These are phyloP conservation scores for Pseudogymnoascus sp. DNA, from an alignment of 2,329 filamentous ascomycete species.

Conservation along the genomic window DNA sequence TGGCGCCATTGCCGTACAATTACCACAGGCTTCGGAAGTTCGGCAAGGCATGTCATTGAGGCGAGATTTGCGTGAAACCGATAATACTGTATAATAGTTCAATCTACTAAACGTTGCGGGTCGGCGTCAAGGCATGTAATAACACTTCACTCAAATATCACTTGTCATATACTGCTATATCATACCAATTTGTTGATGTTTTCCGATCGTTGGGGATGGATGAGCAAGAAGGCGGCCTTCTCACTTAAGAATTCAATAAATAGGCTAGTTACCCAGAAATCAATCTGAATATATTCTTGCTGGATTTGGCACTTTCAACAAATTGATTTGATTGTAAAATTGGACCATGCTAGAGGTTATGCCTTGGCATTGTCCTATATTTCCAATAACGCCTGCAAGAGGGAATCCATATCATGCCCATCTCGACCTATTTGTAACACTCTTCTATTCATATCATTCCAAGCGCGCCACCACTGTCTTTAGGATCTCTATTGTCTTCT, in stretches of 20 bases:
- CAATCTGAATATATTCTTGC: not conserved
- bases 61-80: not conserved
- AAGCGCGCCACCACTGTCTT: constrained; percentile 59
- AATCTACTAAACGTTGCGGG: not conserved
- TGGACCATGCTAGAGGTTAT: not conserved
- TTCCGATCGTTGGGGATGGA: not conserved
- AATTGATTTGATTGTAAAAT: not conserved
- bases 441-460: constrained; percentile 18
- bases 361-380: not conserved
- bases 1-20: constrained; percentile 46
- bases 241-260: not conserved
- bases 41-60: constrained; percentile 40
- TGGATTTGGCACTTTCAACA: not conserved
- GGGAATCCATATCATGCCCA: not conserved
- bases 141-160: not conserved
- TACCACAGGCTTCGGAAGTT: constrained; percentile 40
- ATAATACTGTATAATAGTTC: not conserved
- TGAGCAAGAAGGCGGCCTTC: not conserved
- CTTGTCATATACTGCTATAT: not conserved
- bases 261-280: not conserved
- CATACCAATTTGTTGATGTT: not conserved
- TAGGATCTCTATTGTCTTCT: constrained; percentile 70
- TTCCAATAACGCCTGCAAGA: not conserved
- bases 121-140: not conserved
- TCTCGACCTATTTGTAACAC: constrained; percentile 1